Conservation (phyloP, 768 basidiomycete species). For the Strobilomyces confusus region DNA sequence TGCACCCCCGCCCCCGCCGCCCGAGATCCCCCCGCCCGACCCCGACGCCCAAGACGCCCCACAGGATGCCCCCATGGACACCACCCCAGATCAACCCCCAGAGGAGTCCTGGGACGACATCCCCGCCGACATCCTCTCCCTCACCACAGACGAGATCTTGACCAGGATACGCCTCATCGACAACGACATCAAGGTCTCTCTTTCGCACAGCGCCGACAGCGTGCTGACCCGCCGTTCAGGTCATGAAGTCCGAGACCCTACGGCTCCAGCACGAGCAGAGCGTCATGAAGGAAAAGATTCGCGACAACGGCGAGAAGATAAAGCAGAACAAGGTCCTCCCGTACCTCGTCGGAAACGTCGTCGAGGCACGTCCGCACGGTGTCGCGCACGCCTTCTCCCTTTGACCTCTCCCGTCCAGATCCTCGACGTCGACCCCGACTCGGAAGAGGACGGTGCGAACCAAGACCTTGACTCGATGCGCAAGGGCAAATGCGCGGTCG, state of each 20-base stretch:
- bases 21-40: constrained; percentile 38
- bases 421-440: constrained; percentile 89
- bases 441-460: constrained; percentile 92
- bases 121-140: constrained; percentile 76
- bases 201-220: background rate
- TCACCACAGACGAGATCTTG: constrained; percentile 81
- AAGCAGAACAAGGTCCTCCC: constrained; percentile 99
- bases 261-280: constrained; percentile 91
- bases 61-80: constrained; percentile 63
- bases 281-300: constrained; percentile 98
- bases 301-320: constrained; percentile 96
- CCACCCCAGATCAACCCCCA: constrained; percentile 60
- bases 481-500: constrained; percentile 96
- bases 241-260: constrained; percentile 93
- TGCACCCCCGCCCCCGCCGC: constrained; percentile 46
- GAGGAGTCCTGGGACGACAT: constrained; percentile 91
- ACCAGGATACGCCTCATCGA: constrained; percentile 92
- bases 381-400: background rate
- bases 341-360: constrained; percentile 96
- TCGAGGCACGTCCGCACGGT: constrained; percentile 59
- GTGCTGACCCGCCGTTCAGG: constrained; percentile 42
- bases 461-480: constrained; percentile 94
- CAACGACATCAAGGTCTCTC: constrained; percentile 86
- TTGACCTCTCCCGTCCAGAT: constrained; percentile 50
- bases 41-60: constrained; percentile 34